Base-by-base conservation (phyloP, 169 alveolate genomes). In the Plasmodium yoelii region DNA sequence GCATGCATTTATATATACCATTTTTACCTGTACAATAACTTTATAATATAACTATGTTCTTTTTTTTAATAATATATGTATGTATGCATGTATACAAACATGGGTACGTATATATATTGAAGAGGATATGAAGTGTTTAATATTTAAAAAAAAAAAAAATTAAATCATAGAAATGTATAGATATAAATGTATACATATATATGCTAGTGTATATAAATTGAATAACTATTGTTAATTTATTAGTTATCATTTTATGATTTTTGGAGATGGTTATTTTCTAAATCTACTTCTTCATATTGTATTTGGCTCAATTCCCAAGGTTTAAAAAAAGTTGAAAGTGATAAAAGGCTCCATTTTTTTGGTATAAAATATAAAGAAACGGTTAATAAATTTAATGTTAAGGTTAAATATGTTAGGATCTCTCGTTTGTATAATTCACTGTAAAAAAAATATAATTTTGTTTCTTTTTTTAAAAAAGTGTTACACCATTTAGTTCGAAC, bases 371-470 rank as follows among this genome's bases (percentile, higher is more conserved):
- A 82, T 5, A 64, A 6, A 6, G 68, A 12, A 13, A 68, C 7
- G 12, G 90, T 67, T 55, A 82, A 22, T 3, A 67, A 59, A 18
- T 9, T 64, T n/a, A 59, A n/a, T 13, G 24, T 47, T 28, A 82
- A 59, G 18, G 60, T 28, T 13, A 67, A 24, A 18, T 64, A 67
- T 24, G 68, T 51, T 1, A 82, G 46, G 5, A 39, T 42, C 10
- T 65, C 55, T 18, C 24, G 10, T 53, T 61, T 22, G 61, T 68
- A 67, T 9, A 67, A n/a, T 44, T 10, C 6, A 9, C 90, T 82
- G 64, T 22, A 28, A 73, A 73, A 42, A 56, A 51, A 42, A 9
- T 34, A 34, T 34, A 0, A 34, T 2, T 34, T 34, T 34, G 5
- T 34, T 34, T 34, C 4, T 34, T 34, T 34, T 34, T 34, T 34